Percentiles rank a stretch among this genome's conserved stretches.
Evolutionary conservation across 129 eudicot genomes (phyloP).

Genomic region (Chrysanthemum seticuspe): DNA sequence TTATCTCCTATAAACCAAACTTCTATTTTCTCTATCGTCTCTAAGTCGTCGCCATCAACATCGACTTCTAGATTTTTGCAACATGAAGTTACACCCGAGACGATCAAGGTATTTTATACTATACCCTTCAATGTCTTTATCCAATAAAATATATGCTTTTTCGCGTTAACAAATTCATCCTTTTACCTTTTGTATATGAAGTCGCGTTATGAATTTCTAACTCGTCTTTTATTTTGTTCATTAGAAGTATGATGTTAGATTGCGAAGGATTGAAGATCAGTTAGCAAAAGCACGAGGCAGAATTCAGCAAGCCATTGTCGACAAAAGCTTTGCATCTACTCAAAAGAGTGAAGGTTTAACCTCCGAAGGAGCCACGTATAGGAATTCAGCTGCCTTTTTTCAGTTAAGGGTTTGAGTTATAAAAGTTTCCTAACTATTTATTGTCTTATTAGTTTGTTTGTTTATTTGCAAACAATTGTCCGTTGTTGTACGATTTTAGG

Average conservation of each 20-base stretch:
- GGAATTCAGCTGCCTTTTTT: background rate
- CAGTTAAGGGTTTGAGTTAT: background rate
- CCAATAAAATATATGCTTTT: background rate
- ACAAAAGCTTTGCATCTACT: background rate
- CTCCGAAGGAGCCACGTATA: background rate
- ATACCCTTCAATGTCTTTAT: background rate
- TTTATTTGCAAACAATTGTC: too few species aligned
- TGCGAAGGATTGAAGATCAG: background rate
- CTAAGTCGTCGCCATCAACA: conserved; percentile 5
- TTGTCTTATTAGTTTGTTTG: background rate
- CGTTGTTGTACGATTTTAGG: too few species aligned
- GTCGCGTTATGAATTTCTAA: background rate
- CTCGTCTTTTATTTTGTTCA: background rate
- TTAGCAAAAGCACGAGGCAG: background rate
- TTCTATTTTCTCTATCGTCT: background rate
- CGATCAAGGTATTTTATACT: background rate
- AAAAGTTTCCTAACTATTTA: too few species aligned
- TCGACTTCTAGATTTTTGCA: conserved; percentile 12
- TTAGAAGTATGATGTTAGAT: background rate
- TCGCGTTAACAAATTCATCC: background rate
- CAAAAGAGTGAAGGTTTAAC: background rate
- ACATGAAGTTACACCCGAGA: conserved; percentile 8
- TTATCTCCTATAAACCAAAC: conserved; percentile 18
- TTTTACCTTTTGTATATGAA: background rate
- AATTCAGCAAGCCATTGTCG: background rate